Percentiles rank a stretch among this genome's conserved stretches.
Evolutionary conservation across 352 stramenopile genomes (phyloP).

Genomic region (Blastocystis sp.): DNA sequence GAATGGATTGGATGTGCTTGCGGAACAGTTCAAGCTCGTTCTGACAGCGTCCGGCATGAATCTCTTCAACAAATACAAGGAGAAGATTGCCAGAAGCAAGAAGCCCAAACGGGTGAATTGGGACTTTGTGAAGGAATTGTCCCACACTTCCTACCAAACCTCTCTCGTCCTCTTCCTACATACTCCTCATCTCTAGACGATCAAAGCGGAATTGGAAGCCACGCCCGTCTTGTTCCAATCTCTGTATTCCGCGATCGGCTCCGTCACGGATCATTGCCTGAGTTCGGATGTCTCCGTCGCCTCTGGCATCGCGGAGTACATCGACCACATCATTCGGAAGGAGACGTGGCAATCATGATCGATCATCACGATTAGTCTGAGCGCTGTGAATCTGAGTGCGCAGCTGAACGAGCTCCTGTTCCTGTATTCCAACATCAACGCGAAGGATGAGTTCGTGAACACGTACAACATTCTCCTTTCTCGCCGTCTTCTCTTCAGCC

Average conservation of each 20-base stretch:
- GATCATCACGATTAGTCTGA: not conserved
- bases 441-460: slow-evolving; percentile 31
- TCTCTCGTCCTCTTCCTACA: not conserved
- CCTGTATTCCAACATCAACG: slow-evolving; percentile 13
- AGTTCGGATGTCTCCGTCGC: slow-evolving; percentile 6
- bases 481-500: slow-evolving; percentile 21
- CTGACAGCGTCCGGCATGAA: not conserved
- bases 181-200: slow-evolving; percentile 5
- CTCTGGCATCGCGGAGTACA: slow-evolving; percentile 23
- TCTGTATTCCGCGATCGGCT: slow-evolving; percentile 16
- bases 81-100: not conserved
- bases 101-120: not conserved
- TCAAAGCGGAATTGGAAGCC: not conserved
- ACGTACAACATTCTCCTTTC: slow-evolving; percentile 34
- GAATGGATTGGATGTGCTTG: not conserved
- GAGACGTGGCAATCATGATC: not conserved
- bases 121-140: not conserved
- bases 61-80: not conserved
- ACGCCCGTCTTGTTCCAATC: slow-evolving; percentile 22
- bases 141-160: not conserved
- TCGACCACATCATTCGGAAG: slow-evolving; percentile 27
- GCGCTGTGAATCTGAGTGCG: not conserved
- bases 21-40: not conserved
- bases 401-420: slow-evolving; percentile 31
- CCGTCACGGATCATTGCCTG: not conserved